phyloP scores from a whole-genome alignment of 2,329 filamentous ascomycete genomes.

The Trichoderma aggressivum region DNA sequence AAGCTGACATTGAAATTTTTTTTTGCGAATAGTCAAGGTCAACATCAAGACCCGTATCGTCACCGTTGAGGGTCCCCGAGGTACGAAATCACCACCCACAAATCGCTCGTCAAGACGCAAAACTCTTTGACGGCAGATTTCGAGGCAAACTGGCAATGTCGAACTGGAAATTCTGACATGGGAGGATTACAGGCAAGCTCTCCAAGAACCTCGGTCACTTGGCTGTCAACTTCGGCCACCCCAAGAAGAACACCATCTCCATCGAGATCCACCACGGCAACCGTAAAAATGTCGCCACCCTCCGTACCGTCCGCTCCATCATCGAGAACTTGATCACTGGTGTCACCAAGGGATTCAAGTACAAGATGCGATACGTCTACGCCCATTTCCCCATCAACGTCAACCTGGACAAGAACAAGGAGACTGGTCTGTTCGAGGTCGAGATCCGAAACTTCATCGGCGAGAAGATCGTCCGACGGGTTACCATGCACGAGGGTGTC shows the following conservation, averaged over 20 bases:
- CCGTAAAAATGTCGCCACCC: slow-evolving; percentile 96
- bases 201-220: slow-evolving; percentile 95
- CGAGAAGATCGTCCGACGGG: slow-evolving; percentile 97
- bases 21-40: slow-evolving; percentile 75
- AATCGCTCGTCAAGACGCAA: not conserved
- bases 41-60: slow-evolving; percentile 94
- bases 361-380: slow-evolving; percentile 99
- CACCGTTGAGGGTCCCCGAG: slow-evolving; percentile 95
- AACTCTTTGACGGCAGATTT: not conserved
- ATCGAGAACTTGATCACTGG: slow-evolving; percentile 99
- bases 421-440: slow-evolving; percentile 83
- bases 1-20: slow-evolving; percentile 30
- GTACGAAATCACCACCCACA: slow-evolving; percentile 45
- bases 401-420: slow-evolving; percentile 94
- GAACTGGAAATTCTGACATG: slow-evolving; percentile 18
- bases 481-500: slow-evolving; percentile 86
- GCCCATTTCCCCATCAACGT: slow-evolving; percentile 99
- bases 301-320: slow-evolving; percentile 95
- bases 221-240: slow-evolving; percentile 90
- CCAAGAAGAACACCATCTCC: slow-evolving; percentile 81
- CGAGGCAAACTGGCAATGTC: not conserved
- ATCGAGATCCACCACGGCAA: slow-evolving; percentile 98
- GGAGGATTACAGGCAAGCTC: slow-evolving; percentile 69
- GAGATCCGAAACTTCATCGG: slow-evolving; percentile 99
- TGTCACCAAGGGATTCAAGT: slow-evolving; percentile 99